A percentile compares a stretch with the other conserved stretches of the same genome.
Conservation (phyloP, 1,284 basidiomycete species). For the Ustilago xerochloae region DNA sequence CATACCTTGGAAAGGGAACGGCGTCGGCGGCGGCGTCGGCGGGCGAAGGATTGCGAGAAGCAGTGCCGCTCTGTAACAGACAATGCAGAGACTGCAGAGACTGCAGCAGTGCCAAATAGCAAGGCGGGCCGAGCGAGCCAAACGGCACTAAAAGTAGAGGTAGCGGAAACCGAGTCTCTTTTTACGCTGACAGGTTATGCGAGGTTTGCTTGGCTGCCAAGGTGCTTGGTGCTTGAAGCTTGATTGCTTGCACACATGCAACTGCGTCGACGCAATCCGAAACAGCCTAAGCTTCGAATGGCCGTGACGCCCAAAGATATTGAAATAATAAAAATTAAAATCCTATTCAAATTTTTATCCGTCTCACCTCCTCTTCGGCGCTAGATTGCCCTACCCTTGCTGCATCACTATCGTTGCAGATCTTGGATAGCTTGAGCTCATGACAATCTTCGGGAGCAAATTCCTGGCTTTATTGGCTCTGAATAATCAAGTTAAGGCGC, state of each 20-base stretch:
- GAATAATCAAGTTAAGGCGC: too few relatives aligned
- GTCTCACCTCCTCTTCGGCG: too few relatives aligned
- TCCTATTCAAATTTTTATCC: too few relatives aligned
- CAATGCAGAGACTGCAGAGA: not conserved
- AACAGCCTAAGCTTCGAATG: not conserved
- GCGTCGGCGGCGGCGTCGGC: not conserved
- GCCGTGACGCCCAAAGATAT: not conserved
- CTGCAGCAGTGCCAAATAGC: not conserved
- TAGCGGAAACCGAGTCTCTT: not conserved
- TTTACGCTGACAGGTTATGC: not conserved
- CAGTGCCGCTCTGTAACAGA: slow-evolving; percentile 4
- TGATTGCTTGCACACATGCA: too few relatives aligned
- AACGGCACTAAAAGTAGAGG: slow-evolving; percentile 1
- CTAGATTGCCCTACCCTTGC: too few relatives aligned
- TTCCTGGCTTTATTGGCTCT: too few relatives aligned
- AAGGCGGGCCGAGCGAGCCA: slow-evolving; percentile 11
- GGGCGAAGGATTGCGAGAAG: not conserved
- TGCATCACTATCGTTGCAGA: too few relatives aligned
- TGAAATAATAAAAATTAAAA: not conserved
- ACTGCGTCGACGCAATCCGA: slow-evolving; percentile 24
- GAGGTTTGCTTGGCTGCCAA: slow-evolving; percentile 13
- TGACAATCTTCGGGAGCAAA: too few relatives aligned
- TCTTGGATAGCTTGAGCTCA: too few relatives aligned
- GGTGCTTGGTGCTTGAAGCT: too few relatives aligned
- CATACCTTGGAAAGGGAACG: not conserved